Base-by-base conservation (phyloP, 2,329 filamentous ascomycete genomes). In the Cercospora zeina region DNA sequence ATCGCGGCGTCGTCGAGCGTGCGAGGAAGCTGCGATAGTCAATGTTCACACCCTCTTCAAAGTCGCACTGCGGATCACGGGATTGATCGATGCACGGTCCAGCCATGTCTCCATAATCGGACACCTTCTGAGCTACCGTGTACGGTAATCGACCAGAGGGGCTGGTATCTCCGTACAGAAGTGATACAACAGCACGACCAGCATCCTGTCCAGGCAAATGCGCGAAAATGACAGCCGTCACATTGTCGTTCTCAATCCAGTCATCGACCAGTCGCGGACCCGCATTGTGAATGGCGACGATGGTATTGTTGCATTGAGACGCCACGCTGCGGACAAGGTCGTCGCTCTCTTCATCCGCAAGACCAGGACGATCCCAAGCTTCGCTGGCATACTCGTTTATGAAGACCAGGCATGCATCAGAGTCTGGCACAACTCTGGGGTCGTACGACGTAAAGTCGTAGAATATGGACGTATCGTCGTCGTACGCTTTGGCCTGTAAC, bases 281-380 rank as follows among this genome's bases (percentile, higher is more conserved):
- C 1, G 85, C 85, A 45, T 87, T 88, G 73, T 89, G 86, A 4
- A 89, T 78, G 0, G 88, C 77, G 0, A 89, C 87, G 16, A 89
- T 79, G 0, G 87, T 88, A 63, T 85, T 87, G 65, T 77, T 79
- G 73, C 86, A 89, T 21, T 79, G 77, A 7, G 77, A 74, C 0
- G 87, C 86, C 0, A 89, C 85, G 50, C 82, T 80, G 1, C 75
- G 75, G 47, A 89, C 80, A 0, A 89, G 75, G 0, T 73, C 75
- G 65, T 89, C 86, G 1, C 83, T 86, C 7, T 73, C 70, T 1
- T 69, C 57, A 56, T 80, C 75, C 0, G 71, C 68, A 0, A 80
- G 69, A 9, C 64, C 69, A 0, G 73, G 66, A 0, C 78, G 70
- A 58, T 80, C 78, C 56, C 66, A 74, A 0, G 71, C 72, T 62